Evolutionary conservation across 2,329 filamentous ascomycete genomes (phyloP), one percentile per base, ranked within the genome.

Genomic region (Dactylonectria estremocensis): DNA sequence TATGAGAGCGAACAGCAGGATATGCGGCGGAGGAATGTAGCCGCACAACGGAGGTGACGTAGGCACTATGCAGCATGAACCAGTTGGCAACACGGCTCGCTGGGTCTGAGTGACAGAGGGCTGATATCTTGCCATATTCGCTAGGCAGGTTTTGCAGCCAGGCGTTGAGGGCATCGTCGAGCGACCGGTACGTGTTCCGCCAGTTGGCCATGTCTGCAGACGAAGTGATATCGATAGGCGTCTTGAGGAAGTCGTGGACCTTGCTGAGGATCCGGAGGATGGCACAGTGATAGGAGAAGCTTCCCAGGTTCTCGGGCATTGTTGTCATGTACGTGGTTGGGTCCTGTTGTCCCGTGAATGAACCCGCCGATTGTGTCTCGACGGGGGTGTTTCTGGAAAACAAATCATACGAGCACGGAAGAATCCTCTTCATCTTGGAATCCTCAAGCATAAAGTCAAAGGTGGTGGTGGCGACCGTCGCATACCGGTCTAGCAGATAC

Each of bases 11-110:
- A 0, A 80, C 73, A 0, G 78, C 80, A 4, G 83, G 83, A 57
- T 84, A 84, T 3, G 83, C 83, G 0, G 83, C 82, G 3, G 81
- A 79, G 3, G 83, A 83, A 64, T 84, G 83, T n/a, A 84, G 73
- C 1, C 83, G 79, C 3, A 84, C 82, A 6, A 83, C 83, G 3
- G 81, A 78, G 0, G 81, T 83, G 13, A 84, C 82, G 52, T 83
- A 84, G 8, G 83, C 83, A 69, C 82, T 83, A 28, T 84, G 83
- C 9, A 84, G 74, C 81, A 84, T 83, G 65, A 84, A 83, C 82
- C 82, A 84, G 68, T 84, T 84, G n/a, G 82, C 82, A 2, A 84
- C 82, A 1, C 82, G 80, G 58, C 82, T 83, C 2, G 82, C 82
- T 3, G 82, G 82, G 18, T 84, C 82, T 5, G 82, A 83, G 70